These are phyloP conservation scores for Carpinus fangiana DNA, from an alignment of 306 rosid genomes.

Conservation along the genomic window DNA sequence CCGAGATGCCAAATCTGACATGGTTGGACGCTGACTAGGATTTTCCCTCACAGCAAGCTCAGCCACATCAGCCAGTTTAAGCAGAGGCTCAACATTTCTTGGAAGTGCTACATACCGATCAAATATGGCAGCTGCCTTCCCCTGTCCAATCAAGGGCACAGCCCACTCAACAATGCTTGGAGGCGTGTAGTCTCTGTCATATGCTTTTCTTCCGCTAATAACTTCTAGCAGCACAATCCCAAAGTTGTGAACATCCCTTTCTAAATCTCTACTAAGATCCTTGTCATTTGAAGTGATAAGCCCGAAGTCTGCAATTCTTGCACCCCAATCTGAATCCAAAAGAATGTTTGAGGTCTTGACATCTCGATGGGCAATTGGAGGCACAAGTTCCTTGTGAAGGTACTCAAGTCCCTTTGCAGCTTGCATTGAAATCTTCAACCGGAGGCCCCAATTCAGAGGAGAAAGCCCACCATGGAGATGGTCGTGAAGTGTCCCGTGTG, in stretches of 20 bases:
- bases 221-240: constrained; percentile 82
- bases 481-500: constrained; percentile 84
- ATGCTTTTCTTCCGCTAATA: constrained; percentile 85
- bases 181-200: constrained; percentile 64
- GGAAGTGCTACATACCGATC: constrained; percentile 66
- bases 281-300: constrained; percentile 58
- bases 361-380: constrained; percentile 72
- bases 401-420: constrained; percentile 82
- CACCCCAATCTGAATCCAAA: constrained; percentile 81
- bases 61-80: constrained; percentile 77
- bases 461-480: constrained; percentile 94
- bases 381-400: constrained; percentile 72
- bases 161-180: constrained; percentile 81
- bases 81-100: constrained; percentile 82
- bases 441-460: constrained; percentile 71
- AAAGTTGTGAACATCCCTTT: constrained; percentile 61
- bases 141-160: constrained; percentile 73
- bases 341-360: constrained; percentile 83
- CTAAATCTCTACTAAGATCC: constrained; percentile 49
- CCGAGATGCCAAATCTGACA: constrained; percentile 70
- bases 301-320: constrained; percentile 78
- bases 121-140: constrained; percentile 69
- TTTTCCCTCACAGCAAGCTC: constrained; percentile 61
- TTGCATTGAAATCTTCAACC: constrained; percentile 75
- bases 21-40: constrained; percentile 62